Percentiles rank a stretch among this genome's conserved stretches.
Conservation (phyloP, 2,329 filamentous ascomycete genomes). For the Rutstroemia sp. region DNA sequence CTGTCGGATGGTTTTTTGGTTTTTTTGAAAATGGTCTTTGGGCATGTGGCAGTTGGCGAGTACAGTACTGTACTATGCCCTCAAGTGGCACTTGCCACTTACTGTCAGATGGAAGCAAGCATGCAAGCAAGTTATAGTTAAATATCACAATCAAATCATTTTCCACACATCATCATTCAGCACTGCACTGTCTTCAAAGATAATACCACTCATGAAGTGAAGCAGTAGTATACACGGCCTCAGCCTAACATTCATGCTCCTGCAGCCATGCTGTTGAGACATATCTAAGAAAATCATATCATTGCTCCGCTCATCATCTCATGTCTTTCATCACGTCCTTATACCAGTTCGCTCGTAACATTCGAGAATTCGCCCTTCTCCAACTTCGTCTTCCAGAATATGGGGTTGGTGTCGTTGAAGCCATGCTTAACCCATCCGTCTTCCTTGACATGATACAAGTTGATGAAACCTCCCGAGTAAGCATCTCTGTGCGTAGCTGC, state of each 20-base stretch:
- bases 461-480: slow-evolving; percentile 98
- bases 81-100: no score
- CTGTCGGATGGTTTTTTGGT: no score
- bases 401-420: slow-evolving; percentile 96
- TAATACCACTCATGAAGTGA: slow-evolving; percentile 24
- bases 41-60: no score
- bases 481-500: slow-evolving; percentile 95
- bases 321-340: slow-evolving; percentile 10
- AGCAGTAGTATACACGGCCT: slow-evolving; percentile 27
- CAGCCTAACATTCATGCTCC: slow-evolving; percentile 13
- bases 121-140: neutral
- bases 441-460: slow-evolving; percentile 98
- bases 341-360: slow-evolving; percentile 29
- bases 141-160: neutral
- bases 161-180: neutral
- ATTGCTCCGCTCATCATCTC: slow-evolving; percentile 2
- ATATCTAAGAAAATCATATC: slow-evolving; percentile 22
- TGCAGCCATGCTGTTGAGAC: slow-evolving; percentile 28
- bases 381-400: slow-evolving; percentile 99
- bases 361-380: slow-evolving; percentile 90
- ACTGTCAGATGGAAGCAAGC: no score
- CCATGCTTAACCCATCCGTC: slow-evolving; percentile 98
- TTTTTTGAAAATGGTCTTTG: no score
- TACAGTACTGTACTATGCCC: no score
- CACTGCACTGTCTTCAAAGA: neutral